Percentiles rank a stretch among this genome's conserved stretches.
Evolutionary conservation across 129 eudicot genomes (phyloP).

Genomic region (Chrysanthemum makinoi): DNA sequence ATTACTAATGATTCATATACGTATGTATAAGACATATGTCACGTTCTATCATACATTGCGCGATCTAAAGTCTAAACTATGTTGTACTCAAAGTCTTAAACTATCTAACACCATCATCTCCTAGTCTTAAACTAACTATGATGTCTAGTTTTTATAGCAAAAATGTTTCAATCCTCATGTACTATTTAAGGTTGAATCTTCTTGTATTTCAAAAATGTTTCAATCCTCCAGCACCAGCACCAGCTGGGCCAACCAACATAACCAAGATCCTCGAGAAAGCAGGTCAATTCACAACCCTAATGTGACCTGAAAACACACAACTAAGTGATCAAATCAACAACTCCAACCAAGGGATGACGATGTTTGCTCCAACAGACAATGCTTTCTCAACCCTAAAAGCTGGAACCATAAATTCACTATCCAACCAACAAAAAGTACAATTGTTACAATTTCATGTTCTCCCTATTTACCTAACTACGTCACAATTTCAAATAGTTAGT

Average conservation of each 20-base stretch:
- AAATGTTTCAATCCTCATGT: too few species aligned
- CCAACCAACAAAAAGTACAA: slow-evolving; percentile 68
- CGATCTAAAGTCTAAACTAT: too few species aligned
- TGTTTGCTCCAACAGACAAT: slow-evolving; percentile 81
- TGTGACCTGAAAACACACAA: slow-evolving; percentile 13
- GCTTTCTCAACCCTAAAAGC: slow-evolving; percentile 65
- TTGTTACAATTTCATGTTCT: slow-evolving; percentile 67
- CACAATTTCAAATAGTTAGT: slow-evolving; percentile 78
- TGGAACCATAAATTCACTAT: slow-evolving; percentile 71
- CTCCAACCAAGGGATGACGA: slow-evolving; percentile 68
- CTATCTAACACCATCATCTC: too few species aligned
- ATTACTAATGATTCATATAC: too few species aligned
- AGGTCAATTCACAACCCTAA: slow-evolving; percentile 19
- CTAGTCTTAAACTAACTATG: too few species aligned
- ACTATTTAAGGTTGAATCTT: too few species aligned
- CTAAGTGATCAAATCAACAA: slow-evolving; percentile 38
- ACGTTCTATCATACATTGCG: too few species aligned
- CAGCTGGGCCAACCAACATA: slow-evolving; percentile 79
- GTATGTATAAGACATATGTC: too few species aligned
- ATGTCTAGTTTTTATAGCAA: too few species aligned
- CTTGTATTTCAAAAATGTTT: not conserved
- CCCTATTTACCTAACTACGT: slow-evolving; percentile 42
- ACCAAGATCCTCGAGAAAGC: slow-evolving; percentile 61
- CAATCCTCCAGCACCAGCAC: slow-evolving; percentile 39
- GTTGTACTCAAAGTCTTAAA: too few species aligned